Evolutionary conservation across 73 alveolate species (phyloP).

Genomic region (Effrenium voratum): DNA sequence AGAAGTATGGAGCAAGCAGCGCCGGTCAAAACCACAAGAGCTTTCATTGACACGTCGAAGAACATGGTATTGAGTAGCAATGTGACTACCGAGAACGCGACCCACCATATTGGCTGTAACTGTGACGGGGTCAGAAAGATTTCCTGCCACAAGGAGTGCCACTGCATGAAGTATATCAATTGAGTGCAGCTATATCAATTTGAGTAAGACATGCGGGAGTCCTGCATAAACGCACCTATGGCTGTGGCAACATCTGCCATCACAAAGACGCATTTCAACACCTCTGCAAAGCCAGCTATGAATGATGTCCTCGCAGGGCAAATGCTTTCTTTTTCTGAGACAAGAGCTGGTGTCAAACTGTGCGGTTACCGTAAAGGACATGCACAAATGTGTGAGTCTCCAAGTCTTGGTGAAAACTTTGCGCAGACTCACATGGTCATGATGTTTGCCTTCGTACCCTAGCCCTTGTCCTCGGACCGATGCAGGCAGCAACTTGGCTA

Average conservation of each 20-base stretch:
- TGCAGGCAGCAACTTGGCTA: slow-evolving; percentile 21
- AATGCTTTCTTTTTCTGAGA: no score
- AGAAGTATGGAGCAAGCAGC: not conserved
- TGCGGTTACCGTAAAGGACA: no score
- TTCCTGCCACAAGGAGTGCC: not conserved
- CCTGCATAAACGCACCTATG: not conserved
- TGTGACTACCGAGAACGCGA: not conserved
- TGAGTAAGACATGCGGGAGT: not conserved
- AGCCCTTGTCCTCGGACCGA: slow-evolving; percentile 24
- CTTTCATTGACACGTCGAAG: not conserved
- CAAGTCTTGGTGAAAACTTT: no score
- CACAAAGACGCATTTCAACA: not conserved
- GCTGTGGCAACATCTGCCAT: not conserved
- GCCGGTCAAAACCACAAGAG: not conserved
- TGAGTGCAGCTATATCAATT: no score
- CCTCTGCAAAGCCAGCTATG: slow-evolving; percentile 3
- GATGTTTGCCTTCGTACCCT: no score
- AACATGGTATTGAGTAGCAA: not conserved
- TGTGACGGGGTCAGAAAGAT: not conserved
- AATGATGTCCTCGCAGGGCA: not conserved
- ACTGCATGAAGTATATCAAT: not conserved
- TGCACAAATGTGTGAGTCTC: no score
- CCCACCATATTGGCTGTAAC: slow-evolving; percentile 5
- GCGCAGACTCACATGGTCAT: no score
- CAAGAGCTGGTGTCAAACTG: no score